A percentile compares a stretch with the other conserved stretches of the same genome.
Conservation (phyloP, 2,329 filamentous ascomycete genomes). For the Decorospora gaudefroyi region DNA sequence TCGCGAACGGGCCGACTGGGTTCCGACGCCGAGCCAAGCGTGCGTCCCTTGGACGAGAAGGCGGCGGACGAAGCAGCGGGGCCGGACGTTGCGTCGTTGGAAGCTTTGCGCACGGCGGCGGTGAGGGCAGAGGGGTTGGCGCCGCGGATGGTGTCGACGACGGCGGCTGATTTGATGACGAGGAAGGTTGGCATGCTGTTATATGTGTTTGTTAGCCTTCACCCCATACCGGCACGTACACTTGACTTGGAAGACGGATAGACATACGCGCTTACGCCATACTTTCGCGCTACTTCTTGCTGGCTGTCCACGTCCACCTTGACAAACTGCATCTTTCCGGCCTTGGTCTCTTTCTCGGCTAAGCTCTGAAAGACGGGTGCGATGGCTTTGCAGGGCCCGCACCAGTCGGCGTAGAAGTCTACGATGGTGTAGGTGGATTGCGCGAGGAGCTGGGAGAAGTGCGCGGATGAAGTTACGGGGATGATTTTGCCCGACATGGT, state of each 20-base stretch:
- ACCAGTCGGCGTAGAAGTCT: conserved; percentile 62
- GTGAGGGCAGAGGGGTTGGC: conserved; percentile 56
- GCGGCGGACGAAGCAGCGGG: conserved; percentile 40
- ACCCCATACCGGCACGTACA: background rate
- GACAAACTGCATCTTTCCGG: conserved; percentile 55
- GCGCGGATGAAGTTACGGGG: conserved; percentile 38
- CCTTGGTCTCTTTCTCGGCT: conserved; percentile 55
- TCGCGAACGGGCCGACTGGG: conserved; percentile 34
- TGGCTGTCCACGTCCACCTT: conserved; percentile 62
- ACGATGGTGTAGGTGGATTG: conserved; percentile 51
- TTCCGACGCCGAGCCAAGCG: conserved; percentile 43
- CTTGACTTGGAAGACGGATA: background rate
- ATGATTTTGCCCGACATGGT: conserved; percentile 42
- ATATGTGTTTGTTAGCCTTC: conserved; percentile 3
- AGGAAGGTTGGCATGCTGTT: conserved; percentile 56
- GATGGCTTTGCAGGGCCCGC: conserved; percentile 61
- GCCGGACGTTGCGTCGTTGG: conserved; percentile 44
- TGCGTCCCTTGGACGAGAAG: conserved; percentile 52
- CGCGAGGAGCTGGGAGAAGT: conserved; percentile 44
- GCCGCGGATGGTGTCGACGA: conserved; percentile 55
- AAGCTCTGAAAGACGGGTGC: conserved; percentile 57
- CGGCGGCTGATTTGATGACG: conserved; percentile 51
- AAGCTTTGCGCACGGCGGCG: conserved; percentile 53
- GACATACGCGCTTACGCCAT: conserved; percentile 55
- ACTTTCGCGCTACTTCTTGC: conserved; percentile 55